phyloP scores from a whole-genome alignment of 73 alveolate genomes.

The Paramecium tetraurelia region DNA sequence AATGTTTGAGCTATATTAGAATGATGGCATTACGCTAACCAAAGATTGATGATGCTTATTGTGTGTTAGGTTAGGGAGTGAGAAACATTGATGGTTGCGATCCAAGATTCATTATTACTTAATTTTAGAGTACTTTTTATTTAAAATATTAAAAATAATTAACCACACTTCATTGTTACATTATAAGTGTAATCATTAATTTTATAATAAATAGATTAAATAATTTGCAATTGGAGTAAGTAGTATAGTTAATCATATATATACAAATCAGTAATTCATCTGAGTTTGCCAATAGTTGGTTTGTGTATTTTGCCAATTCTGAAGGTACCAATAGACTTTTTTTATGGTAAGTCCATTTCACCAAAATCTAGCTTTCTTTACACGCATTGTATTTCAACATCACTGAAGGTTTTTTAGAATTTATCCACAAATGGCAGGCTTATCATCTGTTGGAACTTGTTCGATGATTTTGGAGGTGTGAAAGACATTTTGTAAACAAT shows the following conservation, averaged over 20 bases:
- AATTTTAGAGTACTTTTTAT: neutral
- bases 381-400: neutral
- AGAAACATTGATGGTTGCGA: neutral
- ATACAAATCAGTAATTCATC: neutral
- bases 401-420: neutral
- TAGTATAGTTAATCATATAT: neutral
- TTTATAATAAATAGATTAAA: too few species aligned
- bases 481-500: neutral
- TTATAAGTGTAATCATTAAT: neutral
- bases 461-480: neutral
- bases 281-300: neutral
- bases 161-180: neutral
- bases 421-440: neutral
- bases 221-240: neutral
- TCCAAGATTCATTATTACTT: neutral
- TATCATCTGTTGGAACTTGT: neutral
- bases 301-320: neutral
- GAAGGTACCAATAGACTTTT: neutral
- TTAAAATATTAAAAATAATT: neutral
- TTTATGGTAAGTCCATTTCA: neutral
- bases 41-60: neutral
- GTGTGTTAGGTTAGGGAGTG: neutral
- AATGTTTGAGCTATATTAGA: neutral
- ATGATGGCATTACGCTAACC: neutral
- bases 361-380: neutral